Conservation (phyloP, 2,329 filamentous ascomycete genomes). For the Cytospora mali region DNA sequence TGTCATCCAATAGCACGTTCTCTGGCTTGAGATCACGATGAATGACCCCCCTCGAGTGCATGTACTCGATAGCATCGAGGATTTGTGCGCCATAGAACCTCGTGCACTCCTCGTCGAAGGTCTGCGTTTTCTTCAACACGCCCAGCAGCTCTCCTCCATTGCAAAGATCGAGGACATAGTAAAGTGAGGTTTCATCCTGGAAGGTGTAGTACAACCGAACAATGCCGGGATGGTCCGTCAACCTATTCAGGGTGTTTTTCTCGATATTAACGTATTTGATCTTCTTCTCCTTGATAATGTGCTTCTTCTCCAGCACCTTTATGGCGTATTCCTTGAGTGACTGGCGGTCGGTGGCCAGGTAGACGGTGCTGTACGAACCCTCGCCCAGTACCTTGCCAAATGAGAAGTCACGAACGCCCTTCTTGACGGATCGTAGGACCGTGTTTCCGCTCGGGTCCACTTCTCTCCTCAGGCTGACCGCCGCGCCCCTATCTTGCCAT, state of each 20-base stretch:
- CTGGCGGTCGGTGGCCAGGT: conserved; percentile 89
- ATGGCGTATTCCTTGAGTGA: conserved; percentile 96
- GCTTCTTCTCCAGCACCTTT: conserved; percentile 96
- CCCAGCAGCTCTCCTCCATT: conserved; percentile 89
- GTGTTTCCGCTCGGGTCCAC: conserved; percentile 83
- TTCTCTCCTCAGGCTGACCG: conserved; percentile 78
- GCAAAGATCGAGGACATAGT: conserved; percentile 94
- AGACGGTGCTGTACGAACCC: conserved; percentile 96
- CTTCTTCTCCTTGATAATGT: conserved; percentile 99
- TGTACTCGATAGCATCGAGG: conserved; percentile 93
- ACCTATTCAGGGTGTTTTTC: conserved; percentile 93
- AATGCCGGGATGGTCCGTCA: conserved; percentile 95
- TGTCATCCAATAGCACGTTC: conserved; percentile 90
- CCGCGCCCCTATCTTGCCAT: conserved; percentile 95
- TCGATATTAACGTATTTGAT: conserved; percentile 99
- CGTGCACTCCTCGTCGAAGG: conserved; percentile 93
- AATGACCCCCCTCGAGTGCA: conserved; percentile 95
- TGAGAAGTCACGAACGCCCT: conserved; percentile 94
- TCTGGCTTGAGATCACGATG: conserved; percentile 97
- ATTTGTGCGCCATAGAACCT: conserved; percentile 95
- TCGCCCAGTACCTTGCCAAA: conserved; percentile 91
- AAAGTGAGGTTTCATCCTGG: conserved; percentile 92
- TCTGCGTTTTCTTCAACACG: conserved; percentile 89
- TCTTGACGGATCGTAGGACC: conserved; percentile 84
- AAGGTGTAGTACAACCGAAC: conserved; percentile 98